Evolutionary conservation across 2,329 filamentous ascomycete species (phyloP).

Genomic region (Stagonosporopsis chrysanthemi): DNA sequence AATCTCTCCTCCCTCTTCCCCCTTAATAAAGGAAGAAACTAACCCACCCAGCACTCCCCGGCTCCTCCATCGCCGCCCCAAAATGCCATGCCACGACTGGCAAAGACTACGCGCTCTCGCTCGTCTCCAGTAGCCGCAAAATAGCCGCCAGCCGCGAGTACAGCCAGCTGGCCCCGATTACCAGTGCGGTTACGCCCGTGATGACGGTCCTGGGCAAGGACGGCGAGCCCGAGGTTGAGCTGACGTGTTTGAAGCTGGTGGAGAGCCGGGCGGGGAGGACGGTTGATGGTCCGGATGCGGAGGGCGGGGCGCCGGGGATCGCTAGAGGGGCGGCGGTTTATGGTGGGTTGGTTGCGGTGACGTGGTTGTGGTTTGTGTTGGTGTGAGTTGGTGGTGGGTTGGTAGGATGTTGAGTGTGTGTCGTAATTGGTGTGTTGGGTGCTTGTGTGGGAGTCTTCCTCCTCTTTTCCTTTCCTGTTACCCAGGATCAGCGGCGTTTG

Average conservation of each 20-base stretch:
- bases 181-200: slow-evolving; percentile 8
- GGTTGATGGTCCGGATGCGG: not conserved
- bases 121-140: not conserved
- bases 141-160: not conserved
- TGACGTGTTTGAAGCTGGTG: slow-evolving; percentile 9
- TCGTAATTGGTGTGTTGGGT: not conserved
- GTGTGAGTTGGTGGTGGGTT: not conserved
- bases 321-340: not conserved
- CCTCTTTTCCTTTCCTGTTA: not conserved
- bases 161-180: slow-evolving; percentile 1
- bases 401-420: not conserved
- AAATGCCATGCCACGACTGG: slow-evolving; percentile 15
- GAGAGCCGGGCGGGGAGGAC: slow-evolving; percentile 1
- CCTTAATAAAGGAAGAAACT: not conserved
- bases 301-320: not conserved
- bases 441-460: not conserved
- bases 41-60: not conserved
- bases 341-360: not conserved
- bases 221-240: not conserved
- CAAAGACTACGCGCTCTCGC: slow-evolving; percentile 5
- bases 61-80: not conserved
- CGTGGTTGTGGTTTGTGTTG: not conserved
- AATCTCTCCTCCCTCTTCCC: too few species aligned
- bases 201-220: slow-evolving; percentile 8
- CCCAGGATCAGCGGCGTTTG: too few species aligned